These are phyloP conservation scores for Bertia moriformis DNA, from an alignment of 2,329 filamentous ascomycete species.

Conservation along the genomic window DNA sequence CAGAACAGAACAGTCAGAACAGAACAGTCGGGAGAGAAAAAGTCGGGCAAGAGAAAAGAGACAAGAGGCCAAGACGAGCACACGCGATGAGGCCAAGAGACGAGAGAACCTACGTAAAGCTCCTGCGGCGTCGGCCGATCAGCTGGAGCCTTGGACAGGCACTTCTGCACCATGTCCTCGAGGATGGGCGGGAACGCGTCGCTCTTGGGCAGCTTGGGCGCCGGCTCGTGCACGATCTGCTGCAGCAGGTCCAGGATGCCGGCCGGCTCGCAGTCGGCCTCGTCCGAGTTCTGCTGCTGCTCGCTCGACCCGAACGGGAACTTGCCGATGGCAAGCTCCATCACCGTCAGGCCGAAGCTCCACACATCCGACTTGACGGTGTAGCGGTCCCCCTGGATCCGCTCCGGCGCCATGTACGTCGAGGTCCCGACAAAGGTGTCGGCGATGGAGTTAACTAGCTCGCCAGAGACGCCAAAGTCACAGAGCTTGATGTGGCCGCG, in stretches of 20 bases:
- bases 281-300: slow-evolving; percentile 38
- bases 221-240: slow-evolving; percentile 92
- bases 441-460: slow-evolving; percentile 93
- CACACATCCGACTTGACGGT: slow-evolving; percentile 98
- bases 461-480: slow-evolving; percentile 96
- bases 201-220: slow-evolving; percentile 85
- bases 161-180: slow-evolving; percentile 95
- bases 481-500: slow-evolving; percentile 90
- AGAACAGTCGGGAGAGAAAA: neutral
- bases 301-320: slow-evolving; percentile 79
- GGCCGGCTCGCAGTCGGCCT: slow-evolving; percentile 70
- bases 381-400: slow-evolving; percentile 92
- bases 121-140: slow-evolving; percentile 84
- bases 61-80: neutral
- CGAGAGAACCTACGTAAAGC: slow-evolving; percentile 57
- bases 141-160: slow-evolving; percentile 77
- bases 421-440: slow-evolving; percentile 97
- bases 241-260: slow-evolving; percentile 91
- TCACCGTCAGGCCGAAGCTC: slow-evolving; percentile 89
- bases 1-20: slow-evolving; percentile 6
- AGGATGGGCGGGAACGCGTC: slow-evolving; percentile 91
- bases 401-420: slow-evolving; percentile 97
- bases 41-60: neutral
- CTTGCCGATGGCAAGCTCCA: slow-evolving; percentile 94
- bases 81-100: too few relatives aligned